These are phyloP conservation scores for Phanerochaete sordida DNA, from an alignment of 768 basidiomycete genomes.

Conservation along the genomic window DNA sequence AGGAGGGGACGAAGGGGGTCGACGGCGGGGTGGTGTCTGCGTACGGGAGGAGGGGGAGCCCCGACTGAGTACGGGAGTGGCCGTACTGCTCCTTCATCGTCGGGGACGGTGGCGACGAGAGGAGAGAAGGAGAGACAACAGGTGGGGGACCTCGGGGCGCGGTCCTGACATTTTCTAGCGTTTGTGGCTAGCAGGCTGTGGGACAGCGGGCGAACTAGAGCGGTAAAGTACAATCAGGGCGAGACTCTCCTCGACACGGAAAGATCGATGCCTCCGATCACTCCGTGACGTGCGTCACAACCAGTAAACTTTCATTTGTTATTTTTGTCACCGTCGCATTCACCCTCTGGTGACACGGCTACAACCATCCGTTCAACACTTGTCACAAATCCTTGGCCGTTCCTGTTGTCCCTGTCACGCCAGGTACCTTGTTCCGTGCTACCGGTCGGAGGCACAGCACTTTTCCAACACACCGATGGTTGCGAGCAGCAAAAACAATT, in stretches of 20 bases:
- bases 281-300: background rate
- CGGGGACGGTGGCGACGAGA: background rate
- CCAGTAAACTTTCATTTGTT: background rate
- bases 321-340: background rate
- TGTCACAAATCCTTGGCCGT: background rate
- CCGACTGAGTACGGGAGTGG: conserved; percentile 19
- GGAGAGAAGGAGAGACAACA: background rate
- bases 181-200: background rate
- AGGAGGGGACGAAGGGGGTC: conserved; percentile 4
- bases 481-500: too few relatives aligned
- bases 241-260: background rate
- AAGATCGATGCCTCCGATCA: background rate
- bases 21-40: conserved; percentile 15
- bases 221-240: background rate
- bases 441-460: background rate
- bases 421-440: too few relatives aligned
- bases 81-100: conserved; percentile 12
- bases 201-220: background rate
- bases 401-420: background rate
- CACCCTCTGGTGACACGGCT: background rate
- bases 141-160: background rate
- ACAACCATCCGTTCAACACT: background rate
- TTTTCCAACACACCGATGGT: too few relatives aligned
- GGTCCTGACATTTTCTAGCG: background rate
- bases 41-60: conserved; percentile 23